phyloP scores from a whole-genome alignment of 208 protist species.

The Crithidia fasciculata region DNA sequence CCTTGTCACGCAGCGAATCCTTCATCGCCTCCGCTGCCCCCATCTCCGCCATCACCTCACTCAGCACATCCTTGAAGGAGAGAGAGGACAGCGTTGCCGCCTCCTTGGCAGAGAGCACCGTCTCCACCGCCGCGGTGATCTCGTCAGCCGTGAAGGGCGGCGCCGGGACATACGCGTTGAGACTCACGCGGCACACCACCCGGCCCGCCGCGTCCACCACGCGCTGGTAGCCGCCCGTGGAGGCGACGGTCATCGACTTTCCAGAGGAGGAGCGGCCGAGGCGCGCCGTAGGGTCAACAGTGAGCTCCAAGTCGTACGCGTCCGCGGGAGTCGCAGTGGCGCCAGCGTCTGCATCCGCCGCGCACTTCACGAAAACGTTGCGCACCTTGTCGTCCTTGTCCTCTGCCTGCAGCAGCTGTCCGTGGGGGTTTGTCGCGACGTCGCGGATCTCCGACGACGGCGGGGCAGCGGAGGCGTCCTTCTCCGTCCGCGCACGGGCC shows the following conservation, averaged over 20 bases:
- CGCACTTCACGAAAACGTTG: conserved; percentile 39
- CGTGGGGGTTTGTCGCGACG: neutral
- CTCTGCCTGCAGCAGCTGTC: conserved; percentile 1
- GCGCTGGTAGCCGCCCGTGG: conserved; percentile 55
- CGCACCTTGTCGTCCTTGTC: conserved; percentile 33
- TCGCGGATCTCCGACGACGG: neutral
- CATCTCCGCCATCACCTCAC: conserved; percentile 41
- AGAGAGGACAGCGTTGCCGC: conserved; percentile 30
- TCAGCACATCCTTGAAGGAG: conserved; percentile 57
- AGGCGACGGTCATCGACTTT: conserved; percentile 66
- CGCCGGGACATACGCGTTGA: conserved; percentile 60
- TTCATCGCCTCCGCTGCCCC: conserved; percentile 34
- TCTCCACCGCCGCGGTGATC: conserved; percentile 39
- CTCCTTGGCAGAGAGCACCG: conserved; percentile 30
- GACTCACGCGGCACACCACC: conserved; percentile 48
- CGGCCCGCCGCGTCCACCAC: conserved; percentile 33
- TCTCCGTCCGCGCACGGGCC: conserved; percentile 32
- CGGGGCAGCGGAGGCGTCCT: neutral
- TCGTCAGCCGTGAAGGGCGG: conserved; percentile 35
- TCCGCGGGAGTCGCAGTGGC: neutral
- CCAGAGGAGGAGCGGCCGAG: conserved; percentile 51
- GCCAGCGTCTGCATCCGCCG: neutral
- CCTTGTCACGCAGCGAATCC: conserved; percentile 27
- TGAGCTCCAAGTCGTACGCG: conserved; percentile 35
- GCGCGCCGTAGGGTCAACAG: conserved; percentile 63